Evolutionary conservation across 2,329 filamentous ascomycete genomes (phyloP), one percentile per base, ranked within the genome.

Genomic region (Lasiodiplodia citricola): DNA sequence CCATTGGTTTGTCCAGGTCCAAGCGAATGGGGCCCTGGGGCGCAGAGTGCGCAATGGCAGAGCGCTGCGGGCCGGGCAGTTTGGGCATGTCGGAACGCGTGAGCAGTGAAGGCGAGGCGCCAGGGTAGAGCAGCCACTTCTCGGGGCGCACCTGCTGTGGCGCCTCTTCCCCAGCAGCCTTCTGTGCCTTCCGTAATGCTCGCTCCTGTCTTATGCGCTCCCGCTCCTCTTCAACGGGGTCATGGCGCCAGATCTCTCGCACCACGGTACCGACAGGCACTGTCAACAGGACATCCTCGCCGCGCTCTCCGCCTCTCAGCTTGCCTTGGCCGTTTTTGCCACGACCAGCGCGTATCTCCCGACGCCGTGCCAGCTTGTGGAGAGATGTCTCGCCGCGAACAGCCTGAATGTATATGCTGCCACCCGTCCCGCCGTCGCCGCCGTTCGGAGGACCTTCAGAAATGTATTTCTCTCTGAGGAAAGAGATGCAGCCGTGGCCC

Each of bases 221-320:
- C 51, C 65, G 44, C 74, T 94, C 91, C 64, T 94, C 90, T 10
- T 87, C 87, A 6, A 92, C 84, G 0, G 94, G 93, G 76, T 98
- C 94, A 66, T 89, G 83, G 47, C 96, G 86, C 72, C 89, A 88
- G 3, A 97, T 82, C 80, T 99, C 96, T 38, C 92, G 87, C 3
- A 99, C 87, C 2, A 99, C 90, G 0, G 96, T 99, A 4, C 96
- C 96, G 5, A 98, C 92, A 0, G 96, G 96, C 0, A 99, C 96
- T 38, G 92, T 91, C 70, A 99, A 89, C 74, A 98, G 83, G 5
- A 97, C 80, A 79, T 99, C 96, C 16, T 95, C 91, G 62, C 96
- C 96, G 71, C 93, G 87, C 74, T 90, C 89, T 4, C 96, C 96
- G 66, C 90, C 88, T 73, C 87, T 87, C 66, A 87, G 86, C 72